Percentiles rank a stretch among this genome's conserved stretches.
These are phyloP conservation scores for Obelidium mucronatum DNA, from an alignment of 192 early-diverging fungal genomes.

Conservation along the genomic window DNA sequence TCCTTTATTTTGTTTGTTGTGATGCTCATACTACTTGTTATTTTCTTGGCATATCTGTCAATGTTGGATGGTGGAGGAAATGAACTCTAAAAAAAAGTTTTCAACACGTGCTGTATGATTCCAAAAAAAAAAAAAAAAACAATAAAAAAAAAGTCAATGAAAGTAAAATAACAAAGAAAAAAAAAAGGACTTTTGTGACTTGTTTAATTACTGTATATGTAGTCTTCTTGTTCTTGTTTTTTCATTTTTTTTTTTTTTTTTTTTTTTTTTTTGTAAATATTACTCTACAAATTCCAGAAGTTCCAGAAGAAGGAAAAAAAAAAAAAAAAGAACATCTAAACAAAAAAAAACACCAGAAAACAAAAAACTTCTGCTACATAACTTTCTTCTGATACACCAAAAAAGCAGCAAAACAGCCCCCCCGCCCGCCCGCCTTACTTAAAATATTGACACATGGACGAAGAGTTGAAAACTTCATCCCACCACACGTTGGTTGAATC, in stretches of 20 bases:
- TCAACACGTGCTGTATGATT: background rate
- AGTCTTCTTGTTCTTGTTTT: too few species aligned
- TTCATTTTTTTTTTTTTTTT: background rate
- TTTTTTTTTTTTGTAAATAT: background rate
- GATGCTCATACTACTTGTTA: background rate
- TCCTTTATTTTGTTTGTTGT: background rate
- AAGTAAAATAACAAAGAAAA: too few species aligned
- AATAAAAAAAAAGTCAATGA: too few species aligned
- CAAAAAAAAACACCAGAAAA: too few species aligned
- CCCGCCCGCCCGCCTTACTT: background rate
- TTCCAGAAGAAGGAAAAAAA: too few species aligned
- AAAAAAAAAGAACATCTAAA: too few species aligned
- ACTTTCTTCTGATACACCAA: too few species aligned
- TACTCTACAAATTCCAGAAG: too few species aligned
- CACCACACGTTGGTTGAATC: slow-evolving; percentile 6
- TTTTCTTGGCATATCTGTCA: slow-evolving; percentile 36
- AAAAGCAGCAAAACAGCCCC: background rate
- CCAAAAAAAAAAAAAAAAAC: background rate
- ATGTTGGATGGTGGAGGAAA: slow-evolving; percentile 27
- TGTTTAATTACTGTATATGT: too few species aligned
- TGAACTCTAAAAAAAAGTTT: slow-evolving; percentile 32
- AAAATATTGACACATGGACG: background rate
- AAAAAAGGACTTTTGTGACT: too few species aligned
- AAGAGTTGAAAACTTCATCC: background rate
- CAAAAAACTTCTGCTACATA: too few species aligned